Percentiles rank a stretch among this genome's conserved stretches.
Evolutionary conservation across 768 basidiomycete genomes (phyloP).

Genomic region (Termitomyces eurrhizus): DNA sequence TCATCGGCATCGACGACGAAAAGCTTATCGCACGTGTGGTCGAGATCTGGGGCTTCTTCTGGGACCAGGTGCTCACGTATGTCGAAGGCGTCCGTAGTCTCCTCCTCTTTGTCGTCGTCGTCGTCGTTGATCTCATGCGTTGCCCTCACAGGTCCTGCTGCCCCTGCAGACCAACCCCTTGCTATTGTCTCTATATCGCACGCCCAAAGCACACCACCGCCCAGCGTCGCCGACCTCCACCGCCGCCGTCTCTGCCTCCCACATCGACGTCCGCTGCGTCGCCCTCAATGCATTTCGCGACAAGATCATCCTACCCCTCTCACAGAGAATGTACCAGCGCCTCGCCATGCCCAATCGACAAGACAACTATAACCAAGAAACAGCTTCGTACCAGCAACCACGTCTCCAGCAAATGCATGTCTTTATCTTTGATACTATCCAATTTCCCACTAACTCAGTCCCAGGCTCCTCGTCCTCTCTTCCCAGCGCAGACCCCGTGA

Average conservation of each 20-base stretch:
- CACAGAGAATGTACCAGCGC: slow-evolving; percentile 49
- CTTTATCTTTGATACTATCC: neutral
- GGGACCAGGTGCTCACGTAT: slow-evolving; percentile 84
- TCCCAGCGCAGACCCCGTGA: slow-evolving; percentile 63
- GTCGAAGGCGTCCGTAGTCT: slow-evolving; percentile 69
- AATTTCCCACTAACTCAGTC: neutral
- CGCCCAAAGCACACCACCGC: slow-evolving; percentile 49
- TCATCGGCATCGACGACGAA: slow-evolving; percentile 73
- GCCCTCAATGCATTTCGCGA: slow-evolving; percentile 80
- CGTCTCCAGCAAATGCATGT: slow-evolving; percentile 79
- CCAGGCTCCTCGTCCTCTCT: slow-evolving; percentile 70
- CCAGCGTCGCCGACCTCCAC: slow-evolving; percentile 41
- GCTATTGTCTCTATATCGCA: slow-evolving; percentile 65
- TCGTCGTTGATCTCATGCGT: neutral
- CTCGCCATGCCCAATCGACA: slow-evolving; percentile 52
- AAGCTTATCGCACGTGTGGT: slow-evolving; percentile 74
- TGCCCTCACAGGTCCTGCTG: slow-evolving; percentile 27
- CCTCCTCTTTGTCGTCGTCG: neutral
- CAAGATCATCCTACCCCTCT: slow-evolving; percentile 67
- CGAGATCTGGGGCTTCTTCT: slow-evolving; percentile 92
- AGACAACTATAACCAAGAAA: slow-evolving; percentile 49
- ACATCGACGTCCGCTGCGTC: slow-evolving; percentile 80
- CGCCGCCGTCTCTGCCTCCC: slow-evolving; percentile 35
- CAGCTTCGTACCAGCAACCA: slow-evolving; percentile 56
- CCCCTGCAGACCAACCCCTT: slow-evolving; percentile 42